A percentile compares a stretch with the other conserved stretches of the same genome.
Conservation (phyloP, 202 grass and related monocot genomes). For the Setaria viridis region DNA sequence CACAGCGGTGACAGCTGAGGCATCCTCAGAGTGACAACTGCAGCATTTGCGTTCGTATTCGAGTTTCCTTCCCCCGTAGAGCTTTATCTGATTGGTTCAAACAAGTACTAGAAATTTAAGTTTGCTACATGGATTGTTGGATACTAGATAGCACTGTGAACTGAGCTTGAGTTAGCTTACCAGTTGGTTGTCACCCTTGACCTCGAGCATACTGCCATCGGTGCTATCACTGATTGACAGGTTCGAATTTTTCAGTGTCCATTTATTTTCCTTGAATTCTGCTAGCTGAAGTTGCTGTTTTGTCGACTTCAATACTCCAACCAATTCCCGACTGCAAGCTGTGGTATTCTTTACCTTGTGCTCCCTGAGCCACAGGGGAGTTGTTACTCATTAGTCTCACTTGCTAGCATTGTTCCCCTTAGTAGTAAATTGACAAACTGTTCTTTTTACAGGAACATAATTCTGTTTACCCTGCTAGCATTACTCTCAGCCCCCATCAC, state of each 20-base stretch:
- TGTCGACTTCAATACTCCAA: conserved; percentile 58
- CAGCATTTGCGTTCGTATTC: conserved; percentile 78
- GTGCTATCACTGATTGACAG: conserved; percentile 56
- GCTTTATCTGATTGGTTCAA: conserved; percentile 71
- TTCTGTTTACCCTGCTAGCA: not conserved
- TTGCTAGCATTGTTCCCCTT: not conserved
- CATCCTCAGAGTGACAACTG: conserved; percentile 49
- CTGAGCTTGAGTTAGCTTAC: conserved; percentile 55
- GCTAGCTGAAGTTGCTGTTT: conserved; percentile 58
- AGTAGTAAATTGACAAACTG: not conserved
- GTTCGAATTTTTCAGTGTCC: conserved; percentile 63
- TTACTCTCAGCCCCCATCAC: not conserved
- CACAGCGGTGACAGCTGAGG: conserved; percentile 65
- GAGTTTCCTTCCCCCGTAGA: conserved; percentile 74
- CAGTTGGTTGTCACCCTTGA: conserved; percentile 57
- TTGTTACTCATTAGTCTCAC: not conserved
- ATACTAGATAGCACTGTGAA: not conserved
- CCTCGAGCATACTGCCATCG: conserved; percentile 59
- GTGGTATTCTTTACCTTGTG: conserved; percentile 44
- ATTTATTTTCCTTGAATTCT: conserved; percentile 72
- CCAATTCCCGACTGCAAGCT: conserved; percentile 50
- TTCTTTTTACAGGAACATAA: not conserved
- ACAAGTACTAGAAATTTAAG: conserved; percentile 10
- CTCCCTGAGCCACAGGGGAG: conserved; percentile 45
- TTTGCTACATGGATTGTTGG: not conserved